Evolutionary conservation across 208 protist genomes (phyloP), one percentile per base, ranked within the genome.

Genomic region (Acanthamoeba sp.): DNA sequence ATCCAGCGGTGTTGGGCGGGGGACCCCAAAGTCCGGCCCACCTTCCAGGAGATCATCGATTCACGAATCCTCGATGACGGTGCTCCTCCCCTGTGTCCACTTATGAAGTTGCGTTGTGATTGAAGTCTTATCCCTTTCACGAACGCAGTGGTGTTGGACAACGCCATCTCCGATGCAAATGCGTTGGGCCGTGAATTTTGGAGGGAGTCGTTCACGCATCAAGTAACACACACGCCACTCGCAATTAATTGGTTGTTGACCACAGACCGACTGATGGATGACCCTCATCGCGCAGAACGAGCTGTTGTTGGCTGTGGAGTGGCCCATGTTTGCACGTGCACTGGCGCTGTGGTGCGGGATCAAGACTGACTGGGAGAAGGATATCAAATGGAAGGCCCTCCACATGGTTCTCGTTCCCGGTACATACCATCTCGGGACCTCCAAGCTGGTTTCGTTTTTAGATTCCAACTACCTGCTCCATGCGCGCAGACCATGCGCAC

Each of bases 41-140:
- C 90, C 20, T 94, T 94, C 27, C 64, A 82, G 18, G 73, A 73
- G 36, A 85, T 94, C 27, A 1, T 94, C 16, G 90, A 94, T 16
- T 52, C 55, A 0, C 14, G 18, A 4, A 9, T 91, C 0, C 84
- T 91, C 6, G 84, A 91, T 48, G 84, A 91, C 2, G 76, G 76
- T 85, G 14, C 42, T n/a, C n/a, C n/a, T n/a, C n/a, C n/a, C n/a
- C n/a, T n/a, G n/a, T n/a, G n/a, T n/a, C n/a, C n/a, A n/a, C n/a
- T n/a, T n/a, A n/a, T n/a, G n/a, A n/a, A n/a, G n/a, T n/a, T n/a
- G n/a, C n/a, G n/a, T n/a, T n/a, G n/a, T n/a, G n/a, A n/a, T n/a
- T n/a, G n/a, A n/a, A n/a, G n/a, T n/a, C n/a, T n/a, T 20, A 24
- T 20, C 12, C 24, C 29, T 12, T 57, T 57, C 1, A 5, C 32